Base-by-base conservation (phyloP, 2,329 filamentous ascomycete species). In the Aspergillus fijiensis region DNA sequence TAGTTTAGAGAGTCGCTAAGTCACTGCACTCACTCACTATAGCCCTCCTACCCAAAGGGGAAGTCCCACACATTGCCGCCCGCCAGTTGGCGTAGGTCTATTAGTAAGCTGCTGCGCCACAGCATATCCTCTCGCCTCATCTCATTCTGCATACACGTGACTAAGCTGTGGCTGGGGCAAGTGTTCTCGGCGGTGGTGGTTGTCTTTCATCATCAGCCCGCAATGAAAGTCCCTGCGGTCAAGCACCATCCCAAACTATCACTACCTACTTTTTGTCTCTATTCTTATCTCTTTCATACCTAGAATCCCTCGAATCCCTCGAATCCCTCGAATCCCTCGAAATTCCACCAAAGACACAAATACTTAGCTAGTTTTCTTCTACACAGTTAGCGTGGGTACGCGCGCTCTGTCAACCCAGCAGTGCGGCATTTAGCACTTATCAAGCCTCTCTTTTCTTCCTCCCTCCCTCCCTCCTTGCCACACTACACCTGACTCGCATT, bases 121-220 rank as follows among this genome's bases (percentile, higher is more conserved):
- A 4, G 3, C 33, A 0, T 5, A 23, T 23, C 23, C 23, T 23
- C 23, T 23, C 7, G 6, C 7, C 7, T 29, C 27, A 3, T 29
- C 27, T 3, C 27, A 3, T 9, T 9, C 27, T 29, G 6, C 27
- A 29, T 29, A 7, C 65, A 64, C 61, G 62, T 68, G 66, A 64
- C 42, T 9, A 3, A 16, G 0, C 0, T n/a, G 49, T 59, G 61
- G 61, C 61, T 62, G 45, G 45, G 29, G 53, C 42, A 19, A 29
- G 49, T 31, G 47, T 49, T 52, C 60, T 59, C 60, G 55, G 55
- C 60, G 55, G 58, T 54, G 27, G 27, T 29, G 27, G 7, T 29
- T 29, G 55, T 29, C 63, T 66, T 61, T 61, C 62, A 61, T 63
- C 59, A 65, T 66, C 62, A 35, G 61, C 50, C 54, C 60, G 55